Percentiles rank a stretch among this genome's conserved stretches.
Conservation (phyloP, 192 early-diverging fungal species). For the Allomyces macrogynus region DNA sequence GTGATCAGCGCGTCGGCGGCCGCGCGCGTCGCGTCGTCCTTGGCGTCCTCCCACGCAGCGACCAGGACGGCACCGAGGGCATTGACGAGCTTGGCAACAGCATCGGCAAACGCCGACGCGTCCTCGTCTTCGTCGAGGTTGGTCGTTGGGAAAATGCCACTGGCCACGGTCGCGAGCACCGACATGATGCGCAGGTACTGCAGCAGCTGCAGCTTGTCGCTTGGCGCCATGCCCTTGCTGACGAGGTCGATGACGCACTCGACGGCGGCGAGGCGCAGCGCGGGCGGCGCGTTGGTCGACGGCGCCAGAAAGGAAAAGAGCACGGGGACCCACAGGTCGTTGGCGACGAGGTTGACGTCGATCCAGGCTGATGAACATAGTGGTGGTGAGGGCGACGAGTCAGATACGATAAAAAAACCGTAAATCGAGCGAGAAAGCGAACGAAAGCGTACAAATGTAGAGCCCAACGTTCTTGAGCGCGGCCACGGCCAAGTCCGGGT, state of each 20-base stretch:
- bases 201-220: constrained; percentile 73
- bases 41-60: background rate
- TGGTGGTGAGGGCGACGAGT: background rate
- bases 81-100: background rate
- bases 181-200: constrained; percentile 43
- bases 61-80: background rate
- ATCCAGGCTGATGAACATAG: constrained; percentile 48
- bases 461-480: constrained; percentile 54
- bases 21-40: too few relatives aligned
- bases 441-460: constrained; percentile 34
- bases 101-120: background rate
- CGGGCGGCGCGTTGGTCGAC: constrained; percentile 7
- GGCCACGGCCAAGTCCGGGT: constrained; percentile 38
- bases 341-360: constrained; percentile 75
- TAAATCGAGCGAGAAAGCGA: background rate
- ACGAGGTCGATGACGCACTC: constrained; percentile 71
- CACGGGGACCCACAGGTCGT: constrained; percentile 50
- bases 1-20: background rate
- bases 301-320: constrained; percentile 49
- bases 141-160: background rate
- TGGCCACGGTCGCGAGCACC: constrained; percentile 16
- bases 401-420: background rate
- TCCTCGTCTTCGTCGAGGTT: constrained; percentile 5
- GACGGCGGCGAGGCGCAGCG: constrained; percentile 50
- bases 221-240: constrained; percentile 75